Conservation (phyloP, 129 eudicot genomes). For the Daucus carota region DH1_v3.0 NC_030383.2:46835001-46835500, state of each 20-base stretch:
- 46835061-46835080: no score
- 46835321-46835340: neutral
- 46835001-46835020: no score
- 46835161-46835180: neutral
- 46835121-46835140: no score
- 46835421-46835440: constrained; percentile 69
- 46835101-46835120: no score
- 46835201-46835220: neutral
- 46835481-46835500: constrained; percentile 95
- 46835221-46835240: neutral
- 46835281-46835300: neutral
- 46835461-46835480: constrained; percentile 77
- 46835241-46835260: neutral
- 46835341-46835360: neutral
- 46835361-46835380: neutral
- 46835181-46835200: no score
- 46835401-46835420: constrained; percentile 50
- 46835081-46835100: no score
- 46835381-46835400: neutral
- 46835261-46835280: neutral
- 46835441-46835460: constrained; percentile 87
- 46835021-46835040: no score
- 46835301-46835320: neutral
- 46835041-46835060: no score
- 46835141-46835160: no score